Conservation (phyloP, 371 early-diverging fungal species). For the Mortierella sp. region DNA sequence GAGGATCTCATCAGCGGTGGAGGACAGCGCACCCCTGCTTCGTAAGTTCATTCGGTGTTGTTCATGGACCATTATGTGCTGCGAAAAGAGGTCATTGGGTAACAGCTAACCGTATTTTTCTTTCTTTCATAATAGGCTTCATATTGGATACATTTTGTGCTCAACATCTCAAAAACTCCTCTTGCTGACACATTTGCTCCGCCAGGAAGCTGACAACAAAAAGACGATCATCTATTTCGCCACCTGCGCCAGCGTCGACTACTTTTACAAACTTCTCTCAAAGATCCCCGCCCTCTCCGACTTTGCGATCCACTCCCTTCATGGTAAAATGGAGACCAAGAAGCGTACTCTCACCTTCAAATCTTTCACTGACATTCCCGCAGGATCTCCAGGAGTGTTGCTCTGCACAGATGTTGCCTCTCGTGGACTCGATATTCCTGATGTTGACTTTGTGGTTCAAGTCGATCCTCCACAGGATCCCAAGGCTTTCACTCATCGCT, state of each 20-base stretch:
- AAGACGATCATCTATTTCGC: constrained; percentile 96
- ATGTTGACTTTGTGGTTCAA: constrained; percentile 97
- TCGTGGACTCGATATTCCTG: constrained; percentile 98
- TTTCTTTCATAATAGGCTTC: constrained; percentile 62
- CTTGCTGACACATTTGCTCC: constrained; percentile 77
- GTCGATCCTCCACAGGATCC: constrained; percentile 98
- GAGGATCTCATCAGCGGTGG: constrained; percentile 69
- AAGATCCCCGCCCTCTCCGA: constrained; percentile 62
- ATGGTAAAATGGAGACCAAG: constrained; percentile 96
- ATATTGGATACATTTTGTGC: constrained; percentile 83
- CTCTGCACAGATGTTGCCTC: constrained; percentile 99
- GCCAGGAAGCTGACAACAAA: constrained; percentile 66
- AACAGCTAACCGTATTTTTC: not conserved
- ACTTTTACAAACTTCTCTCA: constrained; percentile 81
- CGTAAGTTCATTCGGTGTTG: constrained; percentile 53
- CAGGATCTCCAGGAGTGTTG: constrained; percentile 80
- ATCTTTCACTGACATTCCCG: constrained; percentile 70
- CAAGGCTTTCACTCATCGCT: constrained; percentile 97
- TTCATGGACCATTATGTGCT: not conserved
- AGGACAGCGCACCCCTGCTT: constrained; percentile 77
- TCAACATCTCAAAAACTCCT: constrained; percentile 86
- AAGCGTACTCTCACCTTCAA: constrained; percentile 79
- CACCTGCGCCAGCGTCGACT: constrained; percentile 96
- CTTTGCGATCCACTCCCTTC: constrained; percentile 83
- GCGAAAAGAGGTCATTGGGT: not conserved